Conservation (phyloP, 495 filamentous ascomycete genomes). For the Xylaria longipes region DNA sequence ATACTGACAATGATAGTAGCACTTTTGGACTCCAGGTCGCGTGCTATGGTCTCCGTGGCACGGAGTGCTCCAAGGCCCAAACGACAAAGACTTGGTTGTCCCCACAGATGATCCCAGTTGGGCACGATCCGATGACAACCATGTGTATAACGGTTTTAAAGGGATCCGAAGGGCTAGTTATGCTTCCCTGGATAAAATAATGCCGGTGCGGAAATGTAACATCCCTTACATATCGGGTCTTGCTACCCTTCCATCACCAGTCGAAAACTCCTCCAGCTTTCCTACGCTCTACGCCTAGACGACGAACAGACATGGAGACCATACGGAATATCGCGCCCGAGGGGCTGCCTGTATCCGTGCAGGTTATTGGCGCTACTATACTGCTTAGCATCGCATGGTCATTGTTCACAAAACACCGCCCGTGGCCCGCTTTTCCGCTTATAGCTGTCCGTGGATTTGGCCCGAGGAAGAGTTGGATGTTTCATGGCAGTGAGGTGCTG, state of each 20-base stretch:
- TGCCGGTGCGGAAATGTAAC: neutral
- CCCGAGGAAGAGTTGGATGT: constrained; percentile 36
- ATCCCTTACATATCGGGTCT: neutral
- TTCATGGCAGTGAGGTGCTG: constrained; percentile 32
- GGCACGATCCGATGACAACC: constrained; percentile 9
- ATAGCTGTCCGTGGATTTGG: constrained; percentile 33
- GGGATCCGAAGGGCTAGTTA: constrained; percentile 9
- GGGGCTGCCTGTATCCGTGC: constrained; percentile 36
- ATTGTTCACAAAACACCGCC: constrained; percentile 31
- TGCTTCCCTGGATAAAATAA: constrained; percentile 16
- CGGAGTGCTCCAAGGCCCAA: neutral
- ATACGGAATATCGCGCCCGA: constrained; percentile 33
- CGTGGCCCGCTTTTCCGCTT: constrained; percentile 38
- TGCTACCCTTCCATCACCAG: neutral
- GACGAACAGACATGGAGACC: constrained; percentile 30
- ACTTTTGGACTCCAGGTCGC: neutral
- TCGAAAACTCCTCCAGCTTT: neutral
- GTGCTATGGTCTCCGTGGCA: neutral
- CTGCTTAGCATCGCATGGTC: constrained; percentile 36
- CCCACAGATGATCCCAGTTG: constrained; percentile 9
- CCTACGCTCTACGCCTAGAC: neutral
- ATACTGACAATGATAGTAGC: neutral
- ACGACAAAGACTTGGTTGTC: neutral
- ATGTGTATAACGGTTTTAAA: constrained; percentile 8
- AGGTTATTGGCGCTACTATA: constrained; percentile 33